These are phyloP conservation scores for Corylus americana DNA, from an alignment of 306 rosid genomes.

Conservation along the genomic window DNA sequence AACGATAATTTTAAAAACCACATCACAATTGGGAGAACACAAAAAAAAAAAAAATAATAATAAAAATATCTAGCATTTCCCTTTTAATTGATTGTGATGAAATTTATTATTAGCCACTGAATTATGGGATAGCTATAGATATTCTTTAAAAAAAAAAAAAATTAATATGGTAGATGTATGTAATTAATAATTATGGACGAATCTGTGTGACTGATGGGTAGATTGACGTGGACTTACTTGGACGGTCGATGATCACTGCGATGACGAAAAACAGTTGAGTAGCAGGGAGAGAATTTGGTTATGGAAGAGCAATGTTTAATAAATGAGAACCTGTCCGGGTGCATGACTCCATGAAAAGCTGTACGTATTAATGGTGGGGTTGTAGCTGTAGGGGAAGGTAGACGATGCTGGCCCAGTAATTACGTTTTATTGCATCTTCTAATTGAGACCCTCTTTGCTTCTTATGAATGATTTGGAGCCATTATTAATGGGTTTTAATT, in stretches of 20 bases:
- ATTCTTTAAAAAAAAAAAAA: not conserved
- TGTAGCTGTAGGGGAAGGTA: not conserved
- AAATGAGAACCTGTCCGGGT: constrained; percentile 5
- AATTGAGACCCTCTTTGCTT: not conserved
- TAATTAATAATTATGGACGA: not conserved
- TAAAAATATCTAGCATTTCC: no score
- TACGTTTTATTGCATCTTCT: not conserved
- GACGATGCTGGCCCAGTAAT: not conserved
- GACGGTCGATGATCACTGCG: constrained; percentile 4
- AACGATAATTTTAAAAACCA: no score
- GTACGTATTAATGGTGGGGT: not conserved
- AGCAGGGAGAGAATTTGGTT: not conserved
- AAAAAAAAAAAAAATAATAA: no score
- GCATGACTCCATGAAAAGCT: constrained; percentile 5
- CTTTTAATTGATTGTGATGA: no score
- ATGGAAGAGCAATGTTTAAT: not conserved
- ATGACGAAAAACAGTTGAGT: constrained; percentile 20
- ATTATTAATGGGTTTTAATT: not conserved
- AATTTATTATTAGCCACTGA: not conserved
- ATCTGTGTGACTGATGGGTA: not conserved
- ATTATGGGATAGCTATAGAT: not conserved
- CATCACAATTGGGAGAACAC: no score
- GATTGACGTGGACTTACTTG: constrained; percentile 13
- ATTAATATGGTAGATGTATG: not conserved
- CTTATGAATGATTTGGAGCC: not conserved